A percentile compares a stretch with the other conserved stretches of the same genome.
phyloP scores from a whole-genome alignment of 1,284 basidiomycete genomes.

The Pascua guehoae region DNA sequence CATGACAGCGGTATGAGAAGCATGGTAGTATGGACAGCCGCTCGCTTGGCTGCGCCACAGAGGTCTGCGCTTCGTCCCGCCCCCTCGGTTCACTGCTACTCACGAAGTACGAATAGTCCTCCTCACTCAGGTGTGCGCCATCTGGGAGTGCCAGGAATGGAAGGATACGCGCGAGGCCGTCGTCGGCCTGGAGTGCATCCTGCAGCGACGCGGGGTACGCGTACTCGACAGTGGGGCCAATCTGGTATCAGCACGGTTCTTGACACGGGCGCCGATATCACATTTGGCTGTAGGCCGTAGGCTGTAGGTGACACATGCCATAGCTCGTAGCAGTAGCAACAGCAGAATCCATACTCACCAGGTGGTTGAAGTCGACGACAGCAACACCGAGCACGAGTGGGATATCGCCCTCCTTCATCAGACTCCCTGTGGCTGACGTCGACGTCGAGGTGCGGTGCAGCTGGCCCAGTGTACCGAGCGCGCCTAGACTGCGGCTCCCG shows the following conservation, averaged over 20 bases:
- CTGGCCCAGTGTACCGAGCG: not conserved
- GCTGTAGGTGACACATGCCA: too few relatives aligned
- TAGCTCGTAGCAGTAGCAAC: not conserved
- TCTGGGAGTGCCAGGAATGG: slow-evolving; percentile 98
- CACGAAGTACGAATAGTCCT: slow-evolving; percentile 93
- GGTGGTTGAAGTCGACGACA: slow-evolving; percentile 84
- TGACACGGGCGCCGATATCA: not conserved
- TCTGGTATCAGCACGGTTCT: slow-evolving; percentile 52
- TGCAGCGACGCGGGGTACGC: slow-evolving; percentile 53
- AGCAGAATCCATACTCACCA: slow-evolving; percentile 55
- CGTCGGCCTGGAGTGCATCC: slow-evolving; percentile 70
- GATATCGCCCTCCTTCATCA: slow-evolving; percentile 9
- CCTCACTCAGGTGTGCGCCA: slow-evolving; percentile 86
- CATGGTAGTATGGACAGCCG: slow-evolving; percentile 30
- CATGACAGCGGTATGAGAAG: too few relatives aligned
- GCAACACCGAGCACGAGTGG: slow-evolving; percentile 67
- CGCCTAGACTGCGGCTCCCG: slow-evolving; percentile 5
- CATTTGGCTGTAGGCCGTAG: slow-evolving; percentile 13
- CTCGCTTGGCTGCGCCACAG: not conserved
- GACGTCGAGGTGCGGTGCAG: not conserved
- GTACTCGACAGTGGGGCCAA: slow-evolving; percentile 87
- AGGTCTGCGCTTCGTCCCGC: not conserved
- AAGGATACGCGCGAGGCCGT: slow-evolving; percentile 73
- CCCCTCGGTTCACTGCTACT: slow-evolving; percentile 14
- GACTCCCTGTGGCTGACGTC: not conserved